Percentiles rank a stretch among this genome's conserved stretches.
Evolutionary conservation across 306 rosid genomes (phyloP).

Genomic region (Castanea sativa): DNA sequence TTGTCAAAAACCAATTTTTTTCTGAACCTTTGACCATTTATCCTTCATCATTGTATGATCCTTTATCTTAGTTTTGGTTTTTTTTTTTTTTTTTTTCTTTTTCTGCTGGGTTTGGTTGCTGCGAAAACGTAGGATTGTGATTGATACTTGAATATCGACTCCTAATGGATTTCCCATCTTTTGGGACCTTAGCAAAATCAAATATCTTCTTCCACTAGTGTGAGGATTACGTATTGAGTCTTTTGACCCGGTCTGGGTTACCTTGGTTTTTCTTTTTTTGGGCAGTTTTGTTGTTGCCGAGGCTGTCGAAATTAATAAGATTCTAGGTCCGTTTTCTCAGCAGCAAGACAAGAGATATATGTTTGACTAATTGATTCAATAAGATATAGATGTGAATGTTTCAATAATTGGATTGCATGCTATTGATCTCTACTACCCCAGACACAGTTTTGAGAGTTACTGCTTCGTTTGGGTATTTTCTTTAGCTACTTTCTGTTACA

Average conservation of each 20-base stretch:
- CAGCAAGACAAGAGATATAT: not conserved
- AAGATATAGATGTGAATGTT: not conserved
- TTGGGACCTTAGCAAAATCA: not conserved
- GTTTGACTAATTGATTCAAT: not conserved
- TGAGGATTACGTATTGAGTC: not conserved
- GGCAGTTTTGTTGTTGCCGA: not conserved
- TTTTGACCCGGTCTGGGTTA: not conserved
- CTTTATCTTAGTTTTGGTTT: not conserved
- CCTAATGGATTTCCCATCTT: not conserved
- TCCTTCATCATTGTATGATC: not conserved
- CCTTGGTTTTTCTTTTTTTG: not conserved
- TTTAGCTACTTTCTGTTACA: not conserved
- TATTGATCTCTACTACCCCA: not conserved
- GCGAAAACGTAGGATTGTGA: not conserved
- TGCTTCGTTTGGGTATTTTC: not conserved
- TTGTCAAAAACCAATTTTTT: not conserved
- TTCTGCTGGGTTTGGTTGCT: not conserved
- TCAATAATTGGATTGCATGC: not conserved
- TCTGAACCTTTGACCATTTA: not conserved
- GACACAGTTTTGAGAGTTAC: not conserved
- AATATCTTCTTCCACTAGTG: not conserved
- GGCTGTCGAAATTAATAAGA: not conserved
- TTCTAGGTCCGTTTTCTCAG: not conserved
- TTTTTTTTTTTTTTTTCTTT: not conserved
- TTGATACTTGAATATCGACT: not conserved